Percentiles rank a stretch among this genome's conserved stretches.
Evolutionary conservation across 2,329 filamentous ascomycete species (phyloP).

Genomic region (Colletotrichum siamense): DNA sequence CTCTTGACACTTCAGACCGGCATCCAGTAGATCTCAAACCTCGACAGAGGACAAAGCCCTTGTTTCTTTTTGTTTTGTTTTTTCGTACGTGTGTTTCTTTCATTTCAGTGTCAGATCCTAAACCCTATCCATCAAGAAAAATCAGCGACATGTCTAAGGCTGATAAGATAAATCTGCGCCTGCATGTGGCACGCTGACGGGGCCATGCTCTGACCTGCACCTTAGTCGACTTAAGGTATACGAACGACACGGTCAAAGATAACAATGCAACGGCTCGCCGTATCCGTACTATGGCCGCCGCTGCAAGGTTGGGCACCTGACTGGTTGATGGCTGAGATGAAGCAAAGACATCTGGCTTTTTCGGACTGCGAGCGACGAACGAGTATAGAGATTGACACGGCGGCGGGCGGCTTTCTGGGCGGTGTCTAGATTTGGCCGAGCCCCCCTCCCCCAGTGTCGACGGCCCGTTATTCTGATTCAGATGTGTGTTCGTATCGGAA

Average conservation of each 20-base stretch:
- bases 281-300: neutral
- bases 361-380: neutral
- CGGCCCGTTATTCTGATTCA: neutral
- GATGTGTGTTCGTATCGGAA: neutral
- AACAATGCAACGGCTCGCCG: neutral
- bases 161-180: neutral
- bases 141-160: neutral
- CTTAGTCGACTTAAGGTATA: neutral
- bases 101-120: neutral
- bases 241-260: neutral
- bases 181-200: neutral
- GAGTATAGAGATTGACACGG: neutral
- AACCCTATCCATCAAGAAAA: neutral
- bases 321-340: conserved; percentile 1
- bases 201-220: neutral
- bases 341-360: neutral
- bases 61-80: neutral
- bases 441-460: neutral
- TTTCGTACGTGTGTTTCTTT: neutral
- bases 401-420: neutral
- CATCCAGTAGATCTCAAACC: neutral
- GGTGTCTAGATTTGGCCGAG: neutral
- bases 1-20: neutral
- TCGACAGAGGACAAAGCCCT: neutral
- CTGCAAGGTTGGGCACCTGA: neutral